These are phyloP conservation scores for Tagetes patula DNA, from an alignment of 129 eudicot genomes.

Conservation along the genomic window DNA sequence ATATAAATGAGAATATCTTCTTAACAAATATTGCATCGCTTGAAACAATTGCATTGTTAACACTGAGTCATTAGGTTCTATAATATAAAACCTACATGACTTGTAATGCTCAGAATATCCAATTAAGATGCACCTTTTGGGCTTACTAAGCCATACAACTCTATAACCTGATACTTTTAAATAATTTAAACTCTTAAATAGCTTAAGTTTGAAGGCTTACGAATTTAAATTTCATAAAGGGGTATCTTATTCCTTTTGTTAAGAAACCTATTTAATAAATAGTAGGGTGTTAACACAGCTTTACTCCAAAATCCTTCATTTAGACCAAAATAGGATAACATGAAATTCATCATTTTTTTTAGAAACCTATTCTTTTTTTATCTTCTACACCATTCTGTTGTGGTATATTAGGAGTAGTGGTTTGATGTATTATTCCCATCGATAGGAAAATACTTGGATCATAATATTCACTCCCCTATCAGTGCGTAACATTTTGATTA, in stretches of 20 bases:
- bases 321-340: neutral
- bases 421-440: neutral
- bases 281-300: neutral
- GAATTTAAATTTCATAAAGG: neutral
- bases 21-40: neutral
- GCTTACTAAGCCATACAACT: neutral
- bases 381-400: neutral
- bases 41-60: neutral
- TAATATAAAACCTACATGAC: neutral
- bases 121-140: neutral
- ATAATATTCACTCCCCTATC: neutral
- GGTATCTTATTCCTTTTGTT: neutral
- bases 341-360: neutral
- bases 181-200: neutral
- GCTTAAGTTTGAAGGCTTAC: neutral
- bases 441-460: neutral
- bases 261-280: neutral
- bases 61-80: neutral
- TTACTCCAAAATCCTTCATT: neutral
- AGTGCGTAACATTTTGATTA: neutral
- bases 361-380: neutral
- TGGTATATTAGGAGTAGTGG: neutral
- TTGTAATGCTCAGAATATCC: neutral
- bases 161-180: too few relatives aligned
- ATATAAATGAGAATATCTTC: neutral